phyloP scores from a whole-genome alignment of 1,139 yeast species.

The Arxiozyma bovina region DNA sequence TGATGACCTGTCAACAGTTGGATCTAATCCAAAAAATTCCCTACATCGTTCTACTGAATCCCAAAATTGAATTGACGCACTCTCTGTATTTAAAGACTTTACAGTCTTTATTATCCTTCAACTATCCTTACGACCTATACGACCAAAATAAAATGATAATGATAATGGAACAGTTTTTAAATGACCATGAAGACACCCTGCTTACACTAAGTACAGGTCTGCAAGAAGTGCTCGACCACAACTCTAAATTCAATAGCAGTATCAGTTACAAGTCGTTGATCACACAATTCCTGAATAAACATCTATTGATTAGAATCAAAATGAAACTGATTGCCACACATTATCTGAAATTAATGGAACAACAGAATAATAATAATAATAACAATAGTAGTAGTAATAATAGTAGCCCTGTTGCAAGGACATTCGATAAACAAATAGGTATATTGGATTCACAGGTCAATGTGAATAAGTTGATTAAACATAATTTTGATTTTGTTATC shows the following conservation, averaged over 20 bases:
- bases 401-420: slow-evolving; percentile 1
- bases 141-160: slow-evolving; percentile 46
- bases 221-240: slow-evolving; percentile 43
- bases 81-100: slow-evolving; percentile 63
- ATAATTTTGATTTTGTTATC: slow-evolving; percentile 66
- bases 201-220: slow-evolving; percentile 77
- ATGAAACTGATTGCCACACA: slow-evolving; percentile 82
- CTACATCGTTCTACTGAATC: slow-evolving; percentile 75
- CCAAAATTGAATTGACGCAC: slow-evolving; percentile 80
- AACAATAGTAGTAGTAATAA: slow-evolving; percentile 27
- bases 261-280: slow-evolving; percentile 44
- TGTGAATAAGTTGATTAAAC: slow-evolving; percentile 50
- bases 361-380: slow-evolving; percentile 31
- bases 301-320: slow-evolving; percentile 72
- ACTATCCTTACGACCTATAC: slow-evolving; percentile 40
- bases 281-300: slow-evolving; percentile 61
- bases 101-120: slow-evolving; percentile 45
- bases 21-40: slow-evolving; percentile 66
- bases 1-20: slow-evolving; percentile 44
- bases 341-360: slow-evolving; percentile 49
- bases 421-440: slow-evolving; percentile 39
- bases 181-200: slow-evolving; percentile 73
- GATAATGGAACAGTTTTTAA: slow-evolving; percentile 52
- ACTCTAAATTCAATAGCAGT: slow-evolving; percentile 27
- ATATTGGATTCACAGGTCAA: slow-evolving; percentile 58